phyloP scores from a whole-genome alignment of 192 early-diverging fungal species.

The Coemansia sp. region DNA sequence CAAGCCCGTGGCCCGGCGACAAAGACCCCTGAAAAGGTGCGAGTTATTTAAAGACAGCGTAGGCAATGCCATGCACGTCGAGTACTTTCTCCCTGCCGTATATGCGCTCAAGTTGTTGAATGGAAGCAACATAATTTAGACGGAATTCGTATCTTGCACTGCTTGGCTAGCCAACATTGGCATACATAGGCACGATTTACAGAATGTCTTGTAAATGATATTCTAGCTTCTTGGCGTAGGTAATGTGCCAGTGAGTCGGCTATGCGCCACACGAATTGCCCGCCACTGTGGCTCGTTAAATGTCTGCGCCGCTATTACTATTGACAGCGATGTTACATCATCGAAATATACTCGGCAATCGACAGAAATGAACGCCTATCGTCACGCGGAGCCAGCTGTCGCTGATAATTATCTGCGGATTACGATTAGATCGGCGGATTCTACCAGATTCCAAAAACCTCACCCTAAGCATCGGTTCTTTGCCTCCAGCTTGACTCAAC shows the following conservation, averaged over 20 bases:
- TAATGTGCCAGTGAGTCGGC: background rate
- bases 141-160: background rate
- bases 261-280: background rate
- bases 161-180: background rate
- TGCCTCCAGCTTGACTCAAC: background rate
- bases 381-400: background rate
- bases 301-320: background rate
- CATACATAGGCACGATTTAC: background rate
- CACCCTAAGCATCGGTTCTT: background rate
- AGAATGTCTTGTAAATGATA: background rate
- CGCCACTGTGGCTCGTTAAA: constrained; percentile 9
- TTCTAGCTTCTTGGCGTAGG: background rate
- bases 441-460: background rate
- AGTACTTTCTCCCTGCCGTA: background rate
- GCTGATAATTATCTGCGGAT: background rate
- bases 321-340: background rate
- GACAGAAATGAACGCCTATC: background rate
- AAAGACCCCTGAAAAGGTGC: background rate
- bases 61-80: background rate
- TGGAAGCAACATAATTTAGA: background rate
- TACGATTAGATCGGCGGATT: constrained; percentile 1
- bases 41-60: background rate
- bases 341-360: background rate
- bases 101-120: background rate
- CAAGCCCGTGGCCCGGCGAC: constrained; percentile 9